Percentiles rank a stretch among this genome's conserved stretches.
These are phyloP conservation scores for Mortierella sp. DNA, from an alignment of 371 early-diverging fungal species.

Conservation along the genomic window DNA sequence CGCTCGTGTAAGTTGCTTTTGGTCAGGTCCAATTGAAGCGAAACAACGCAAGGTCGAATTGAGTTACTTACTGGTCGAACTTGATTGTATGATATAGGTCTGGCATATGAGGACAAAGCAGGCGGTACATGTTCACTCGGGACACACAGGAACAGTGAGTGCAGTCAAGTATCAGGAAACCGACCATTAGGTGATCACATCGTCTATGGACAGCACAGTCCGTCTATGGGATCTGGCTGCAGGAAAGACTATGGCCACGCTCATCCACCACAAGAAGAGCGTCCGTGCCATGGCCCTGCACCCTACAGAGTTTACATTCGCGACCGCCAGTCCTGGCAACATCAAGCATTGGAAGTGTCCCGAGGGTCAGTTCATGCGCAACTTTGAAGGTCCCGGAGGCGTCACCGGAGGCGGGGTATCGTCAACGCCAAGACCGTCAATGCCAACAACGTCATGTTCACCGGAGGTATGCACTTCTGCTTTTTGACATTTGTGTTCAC, in stretches of 20 bases:
- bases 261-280: conserved; percentile 98
- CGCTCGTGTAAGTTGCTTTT: conserved; percentile 78
- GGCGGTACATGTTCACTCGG: conserved; percentile 90
- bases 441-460: conserved; percentile 92
- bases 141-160: conserved; percentile 90
- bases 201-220: conserved; percentile 93
- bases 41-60: neutral
- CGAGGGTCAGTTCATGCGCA: conserved; percentile 94
- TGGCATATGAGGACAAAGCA: conserved; percentile 99
- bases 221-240: conserved; percentile 97
- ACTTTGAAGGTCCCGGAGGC: conserved; percentile 86
- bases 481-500: neutral
- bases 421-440: conserved; percentile 92
- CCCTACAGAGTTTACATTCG: conserved; percentile 95
- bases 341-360: conserved; percentile 98
- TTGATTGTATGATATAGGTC: conserved; percentile 60
- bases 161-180: conserved; percentile 92
- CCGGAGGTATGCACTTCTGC: conserved; percentile 75
- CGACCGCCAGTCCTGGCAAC: conserved; percentile 91
- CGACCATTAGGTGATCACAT: conserved; percentile 96
- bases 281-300: conserved; percentile 93
- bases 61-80: neutral
- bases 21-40: neutral
- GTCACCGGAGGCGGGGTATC: conserved; percentile 69
- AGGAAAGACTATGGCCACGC: conserved; percentile 92